Evolutionary conservation across 345 rosid genomes (phyloP).

Genomic region (Populus nigra): DNA sequence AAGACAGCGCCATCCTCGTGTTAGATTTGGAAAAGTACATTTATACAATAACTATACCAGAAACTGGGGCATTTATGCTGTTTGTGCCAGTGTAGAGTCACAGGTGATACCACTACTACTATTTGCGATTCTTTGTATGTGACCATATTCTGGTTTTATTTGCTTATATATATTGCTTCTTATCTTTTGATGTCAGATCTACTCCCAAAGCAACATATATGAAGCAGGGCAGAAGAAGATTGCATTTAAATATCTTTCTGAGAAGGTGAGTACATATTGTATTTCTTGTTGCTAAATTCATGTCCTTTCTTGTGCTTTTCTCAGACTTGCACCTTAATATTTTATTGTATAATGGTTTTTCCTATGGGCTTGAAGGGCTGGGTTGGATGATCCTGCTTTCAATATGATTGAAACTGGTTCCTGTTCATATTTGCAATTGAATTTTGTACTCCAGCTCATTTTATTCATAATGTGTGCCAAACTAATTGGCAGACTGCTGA

Average conservation of each 20-base stretch:
- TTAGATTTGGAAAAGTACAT: constrained; percentile 83
- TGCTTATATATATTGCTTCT: background rate
- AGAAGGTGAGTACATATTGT: constrained; percentile 49
- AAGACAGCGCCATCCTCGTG: constrained; percentile 89
- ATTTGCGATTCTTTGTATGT: background rate
- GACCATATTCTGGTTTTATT: background rate
- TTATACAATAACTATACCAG: constrained; percentile 83
- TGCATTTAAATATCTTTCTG: constrained; percentile 79
- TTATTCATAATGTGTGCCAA: background rate
- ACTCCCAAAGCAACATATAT: constrained; percentile 89
- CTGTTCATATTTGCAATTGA: background rate
- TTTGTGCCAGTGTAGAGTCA: constrained; percentile 89
- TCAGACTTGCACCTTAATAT: background rate
- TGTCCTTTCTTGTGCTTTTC: background rate
- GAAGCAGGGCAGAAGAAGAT: constrained; percentile 91
- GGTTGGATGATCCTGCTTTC: background rate
- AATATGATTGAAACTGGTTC: background rate
- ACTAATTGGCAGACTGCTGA: background rate
- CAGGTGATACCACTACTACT: constrained; percentile 46
- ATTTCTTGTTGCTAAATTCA: background rate
- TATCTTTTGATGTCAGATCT: constrained; percentile 47
- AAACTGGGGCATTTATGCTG: constrained; percentile 88
- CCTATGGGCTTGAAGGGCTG: background rate
- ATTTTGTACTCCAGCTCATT: background rate
- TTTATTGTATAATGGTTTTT: background rate